These are phyloP conservation scores for Arachis stenosperma DNA, from an alignment of 306 rosid species.

Conservation along the genomic window DNA sequence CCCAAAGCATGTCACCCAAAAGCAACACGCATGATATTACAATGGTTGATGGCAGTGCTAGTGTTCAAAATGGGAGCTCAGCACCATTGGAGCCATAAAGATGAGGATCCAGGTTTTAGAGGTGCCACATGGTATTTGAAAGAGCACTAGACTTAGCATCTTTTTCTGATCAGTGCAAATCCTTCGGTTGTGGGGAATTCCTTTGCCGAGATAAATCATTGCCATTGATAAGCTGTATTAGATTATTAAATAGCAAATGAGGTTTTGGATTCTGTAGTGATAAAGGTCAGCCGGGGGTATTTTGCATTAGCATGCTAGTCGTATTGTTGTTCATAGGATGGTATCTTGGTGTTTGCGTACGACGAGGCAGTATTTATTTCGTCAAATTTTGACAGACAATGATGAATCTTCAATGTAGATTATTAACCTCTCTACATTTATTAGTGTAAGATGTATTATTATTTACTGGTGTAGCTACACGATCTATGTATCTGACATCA, in stretches of 20 bases:
- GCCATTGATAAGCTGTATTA: constrained; percentile 11
- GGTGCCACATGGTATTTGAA: constrained; percentile 20
- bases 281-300: constrained; percentile 28
- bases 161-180: background rate
- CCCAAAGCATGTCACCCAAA: no score
- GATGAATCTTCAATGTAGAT: constrained; percentile 6
- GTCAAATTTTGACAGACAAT: constrained; percentile 13
- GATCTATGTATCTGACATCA: no score
- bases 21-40: constrained; percentile 8
- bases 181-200: background rate
- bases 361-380: constrained; percentile 2
- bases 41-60: constrained; percentile 30
- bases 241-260: constrained; percentile 20
- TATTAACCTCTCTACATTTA: background rate
- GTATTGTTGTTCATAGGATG: constrained; percentile 12
- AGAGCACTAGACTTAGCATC: constrained; percentile 3
- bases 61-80: constrained; percentile 37
- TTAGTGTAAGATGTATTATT: no score
- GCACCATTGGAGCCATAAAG: constrained; percentile 15
- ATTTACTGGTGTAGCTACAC: no score
- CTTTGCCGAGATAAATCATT: constrained; percentile 9
- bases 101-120: constrained; percentile 3
- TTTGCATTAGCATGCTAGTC: constrained; percentile 22
- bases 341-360: background rate
- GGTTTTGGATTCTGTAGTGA: constrained; percentile 1